phyloP scores from a whole-genome alignment of 768 basidiomycete species.

The Psilocybe subaeruginosa region DNA sequence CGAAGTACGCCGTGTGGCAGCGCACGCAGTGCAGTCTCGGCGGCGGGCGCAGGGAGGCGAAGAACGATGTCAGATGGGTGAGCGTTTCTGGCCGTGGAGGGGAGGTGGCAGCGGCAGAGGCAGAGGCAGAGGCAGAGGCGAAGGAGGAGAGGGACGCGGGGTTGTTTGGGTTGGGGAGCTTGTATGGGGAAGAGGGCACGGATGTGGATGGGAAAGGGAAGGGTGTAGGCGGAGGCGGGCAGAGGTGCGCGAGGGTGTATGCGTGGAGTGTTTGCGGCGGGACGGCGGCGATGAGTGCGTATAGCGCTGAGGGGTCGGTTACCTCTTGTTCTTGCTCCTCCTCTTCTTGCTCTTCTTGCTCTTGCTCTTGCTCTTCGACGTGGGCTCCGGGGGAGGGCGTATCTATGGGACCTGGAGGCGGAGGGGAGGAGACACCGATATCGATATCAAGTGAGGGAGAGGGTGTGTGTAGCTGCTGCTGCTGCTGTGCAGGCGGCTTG shows the following conservation, averaged over 20 bases:
- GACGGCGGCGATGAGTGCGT: slow-evolving; percentile 56
- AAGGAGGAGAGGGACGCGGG: slow-evolving; percentile 32
- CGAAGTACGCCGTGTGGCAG: slow-evolving; percentile 72
- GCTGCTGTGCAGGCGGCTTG: slow-evolving; percentile 26
- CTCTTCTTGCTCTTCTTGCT: too few relatives aligned
- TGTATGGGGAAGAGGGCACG: slow-evolving; percentile 38
- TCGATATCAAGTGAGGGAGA: slow-evolving; percentile 41
- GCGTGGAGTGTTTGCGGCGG: slow-evolving; percentile 69
- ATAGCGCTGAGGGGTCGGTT: slow-evolving; percentile 45
- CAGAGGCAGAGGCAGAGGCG: slow-evolving; percentile 35
- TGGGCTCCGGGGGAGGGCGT: slow-evolving; percentile 35
- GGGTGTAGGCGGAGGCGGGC: slow-evolving; percentile 24
- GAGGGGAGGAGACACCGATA: slow-evolving; percentile 4
- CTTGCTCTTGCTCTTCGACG: slow-evolving; percentile 21
- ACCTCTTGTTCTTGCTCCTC: slow-evolving; percentile 25
- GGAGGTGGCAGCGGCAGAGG: slow-evolving; percentile 41
- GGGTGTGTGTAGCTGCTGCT: slow-evolving; percentile 52
- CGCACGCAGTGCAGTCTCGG: slow-evolving; percentile 74
- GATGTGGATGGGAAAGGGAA: slow-evolving; percentile 45
- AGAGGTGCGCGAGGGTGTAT: slow-evolving; percentile 59
- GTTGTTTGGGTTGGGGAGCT: slow-evolving; percentile 39
- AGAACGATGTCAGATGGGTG: slow-evolving; percentile 57
- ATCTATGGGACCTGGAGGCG: slow-evolving; percentile 37
- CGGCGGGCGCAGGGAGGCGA: slow-evolving; percentile 63
- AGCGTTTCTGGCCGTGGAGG: slow-evolving; percentile 42